Base-by-base conservation (phyloP, 257 asterid genomes). In the Paulownia fortunei region DNA sequence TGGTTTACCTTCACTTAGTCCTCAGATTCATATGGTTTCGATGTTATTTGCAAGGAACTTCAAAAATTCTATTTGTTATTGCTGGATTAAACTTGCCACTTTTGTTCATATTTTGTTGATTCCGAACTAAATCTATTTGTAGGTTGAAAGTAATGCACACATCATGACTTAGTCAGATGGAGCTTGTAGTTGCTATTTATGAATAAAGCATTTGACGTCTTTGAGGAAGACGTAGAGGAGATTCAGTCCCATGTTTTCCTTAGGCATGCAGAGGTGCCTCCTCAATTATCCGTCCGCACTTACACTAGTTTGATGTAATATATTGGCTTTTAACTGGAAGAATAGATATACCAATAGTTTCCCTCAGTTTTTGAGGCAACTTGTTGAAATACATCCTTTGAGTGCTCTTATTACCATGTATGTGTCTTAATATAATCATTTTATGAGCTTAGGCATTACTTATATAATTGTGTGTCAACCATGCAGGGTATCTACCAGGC, bases 121-220 rank as follows among this genome's bases (percentile, higher is more conserved):
- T 41, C 47, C 2, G 2, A 41, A 41, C 47, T 30, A 41, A 8
- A 41, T 41, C 2, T 51, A n/a, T 51, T 36, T 83, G 80, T 24
- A 88, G 89, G 62, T 77, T 59, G 89, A 85, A 77, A 85, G 87
- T 73, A 87, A 85, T 71, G 91, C 89, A 15, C 89, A 88, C 37
- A 83, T 88, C 81, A 87, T 88, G 76, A 81, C 78, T 39, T 85
- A 87, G 92, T 84, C 87, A 18, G 88, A 88, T 84, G 89, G 62
- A 86, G 89, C 79, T 61, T 83, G 60, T 89, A 88, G 73, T 78
- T 88, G 73, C 26, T 83, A 66, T 84, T 88, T 44, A 88, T 88
- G 41, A 82, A 84, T 74, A 88, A 88, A 84, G 85, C 76, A 80
- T 87, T 88, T 70, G 87, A 88, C 79, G 83, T 84, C 75, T 85